A percentile compares a stretch with the other conserved stretches of the same genome.
Conservation (phyloP, 306 rosid species). For the Lupinus albus region DNA sequence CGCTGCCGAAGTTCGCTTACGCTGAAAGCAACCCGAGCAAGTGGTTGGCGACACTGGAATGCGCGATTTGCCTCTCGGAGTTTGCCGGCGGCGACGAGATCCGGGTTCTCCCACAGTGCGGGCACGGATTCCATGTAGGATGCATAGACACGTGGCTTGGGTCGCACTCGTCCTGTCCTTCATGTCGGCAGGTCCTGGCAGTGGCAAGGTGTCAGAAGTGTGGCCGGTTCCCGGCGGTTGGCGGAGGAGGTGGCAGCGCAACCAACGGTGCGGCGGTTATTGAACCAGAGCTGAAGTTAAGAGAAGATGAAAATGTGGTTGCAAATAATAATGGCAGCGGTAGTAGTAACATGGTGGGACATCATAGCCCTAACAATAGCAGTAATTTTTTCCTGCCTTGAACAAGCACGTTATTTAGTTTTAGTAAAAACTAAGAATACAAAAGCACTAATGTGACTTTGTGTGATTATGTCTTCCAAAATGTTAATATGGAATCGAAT, state of each 20-base stretch:
- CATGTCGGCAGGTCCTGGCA: conserved; percentile 67
- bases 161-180: conserved; percentile 79
- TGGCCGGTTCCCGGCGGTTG: conserved; percentile 59
- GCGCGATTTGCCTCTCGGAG: conserved; percentile 74
- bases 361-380: conserved; percentile 6
- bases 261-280: background rate
- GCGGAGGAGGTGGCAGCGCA: background rate
- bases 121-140: conserved; percentile 63
- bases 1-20: conserved; percentile 70
- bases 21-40: conserved; percentile 33
- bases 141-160: conserved; percentile 81
- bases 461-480: too few species aligned
- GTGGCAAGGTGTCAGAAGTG: conserved; percentile 73
- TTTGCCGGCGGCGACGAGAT: conserved; percentile 70
- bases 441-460: too few species aligned
- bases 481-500: too few species aligned
- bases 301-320: conserved; percentile 43
- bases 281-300: conserved; percentile 44
- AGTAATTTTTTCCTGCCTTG: conserved; percentile 53
- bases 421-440: too few species aligned
- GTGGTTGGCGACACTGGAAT: conserved; percentile 59
- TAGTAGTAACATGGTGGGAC: background rate
- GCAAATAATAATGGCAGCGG: background rate
- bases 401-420: background rate
- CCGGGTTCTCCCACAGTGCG: conserved; percentile 73